Base-by-base conservation (phyloP, 1,139 yeast genomes). In the Arxiozyma bovina region DNA sequence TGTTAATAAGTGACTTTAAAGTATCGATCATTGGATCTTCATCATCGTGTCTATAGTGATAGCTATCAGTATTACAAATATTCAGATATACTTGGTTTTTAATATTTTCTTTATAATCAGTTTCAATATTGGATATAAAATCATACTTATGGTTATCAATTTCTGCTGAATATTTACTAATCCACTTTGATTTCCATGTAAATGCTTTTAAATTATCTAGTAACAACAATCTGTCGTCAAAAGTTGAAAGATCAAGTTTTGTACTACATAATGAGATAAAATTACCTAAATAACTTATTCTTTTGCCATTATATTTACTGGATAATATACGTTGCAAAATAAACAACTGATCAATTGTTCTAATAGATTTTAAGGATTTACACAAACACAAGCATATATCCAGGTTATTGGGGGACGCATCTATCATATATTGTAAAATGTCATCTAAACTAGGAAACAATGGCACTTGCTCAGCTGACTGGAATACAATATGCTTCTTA, bases 271-370 rank as follows among this genome's bases (percentile, higher is more conserved):
- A 54, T 17, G 51, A 48, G 30, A 62, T 40, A 51, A 56, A 61
- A 15, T 51, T 51, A 4, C 67, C 68, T 17, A 64, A 38, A 41
- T 61, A 58, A 54, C 66, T 64, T 18, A 52, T 52, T 42, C 48
- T 54, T 3, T 65, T 55, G 17, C 61, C 55, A 54, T 9, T 62
- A 46, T 17, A 53, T 42, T 17, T 48, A 23, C 2, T 61, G 9
- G 20, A 21, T 21, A 45, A 61, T 45, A 42, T 53, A 50, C 11
- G 54, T 48, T n/a, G 59, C 43, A 23, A 48, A 54, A 49, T 60
- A 61, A 38, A 62, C 45, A 45, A 56, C 55, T 34, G 53, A n/a
- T 51, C 53, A 21, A 51, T 40, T 23, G 46, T 34, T 18, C 41
- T n/a, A 22, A 46, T 45, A 8, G 25, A 25, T 23, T 38, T 15